Evolutionary conservation across 331 rosid genomes (phyloP), one percentile per base, ranked within the genome.

Genomic region (Erythrophleum ivorense): DNA sequence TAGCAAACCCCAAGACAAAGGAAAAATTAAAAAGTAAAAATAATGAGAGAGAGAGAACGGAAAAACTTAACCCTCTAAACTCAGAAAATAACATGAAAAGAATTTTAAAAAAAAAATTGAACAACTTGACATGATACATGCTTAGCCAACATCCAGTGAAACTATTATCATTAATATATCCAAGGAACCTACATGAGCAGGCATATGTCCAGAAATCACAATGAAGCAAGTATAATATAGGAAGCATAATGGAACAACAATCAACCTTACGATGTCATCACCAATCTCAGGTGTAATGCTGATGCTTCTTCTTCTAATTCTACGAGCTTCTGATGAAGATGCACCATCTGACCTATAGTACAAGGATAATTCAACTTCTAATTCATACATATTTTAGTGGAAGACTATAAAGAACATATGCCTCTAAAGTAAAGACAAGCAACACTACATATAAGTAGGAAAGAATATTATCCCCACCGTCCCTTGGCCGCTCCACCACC

Each of bases 261-360:
- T 73, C 91, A 86, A 95, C 99, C 99, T 91, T 81, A 88, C 98
- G 80, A 95, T 93, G 81, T 95, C 98, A 91, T 95, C 99, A 82
- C 99, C 94, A 75, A 95, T 93, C 90, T 95, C 99, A 46, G 98
- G 98, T 53, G 97, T 95, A 76, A 95, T 93, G 78, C 98, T 95
- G 64, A 90, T 84, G 91, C 99, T 91, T 86, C 98, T 91, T 84
- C 98, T 85, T 85, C 98, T 90, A 76, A 92, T 75, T 82, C 97
- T 87, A 67, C 97, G 94, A 78, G 88, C 91, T 78, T 92, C 92
- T 78, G 98, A 93, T 15, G 92, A 81, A 52, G 97, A 89, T 71
- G 98, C 94, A 66, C 97, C 90, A 78, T 90, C 99, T 81, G 97
- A 95, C 86, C 92, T 91, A 86, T 89, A 89, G 84, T 82, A 33